Conservation (phyloP, 169 alveolate species). For the Plasmodium knowlesi region DNA sequence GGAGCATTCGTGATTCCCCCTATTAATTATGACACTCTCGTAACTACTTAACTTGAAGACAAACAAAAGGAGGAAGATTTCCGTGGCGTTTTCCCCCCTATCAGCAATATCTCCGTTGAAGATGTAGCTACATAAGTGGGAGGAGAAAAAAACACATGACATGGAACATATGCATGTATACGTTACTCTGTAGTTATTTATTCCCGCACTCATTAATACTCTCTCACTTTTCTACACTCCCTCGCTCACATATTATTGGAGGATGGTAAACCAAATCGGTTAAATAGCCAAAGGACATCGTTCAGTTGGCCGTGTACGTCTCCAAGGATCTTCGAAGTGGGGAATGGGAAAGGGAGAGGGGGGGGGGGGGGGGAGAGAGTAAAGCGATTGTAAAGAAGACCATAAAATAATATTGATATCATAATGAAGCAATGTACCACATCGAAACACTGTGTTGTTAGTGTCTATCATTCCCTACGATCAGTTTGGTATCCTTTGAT, state of each 20-base stretch:
- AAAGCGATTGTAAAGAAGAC: background rate
- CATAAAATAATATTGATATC: background rate
- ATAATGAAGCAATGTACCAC: background rate
- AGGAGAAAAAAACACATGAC: background rate
- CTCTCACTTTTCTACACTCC: background rate
- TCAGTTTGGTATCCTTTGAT: constrained; percentile 42
- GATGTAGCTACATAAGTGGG: background rate
- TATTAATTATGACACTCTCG: constrained; percentile 87
- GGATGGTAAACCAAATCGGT: constrained; percentile 91
- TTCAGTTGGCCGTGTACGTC: constrained; percentile 93
- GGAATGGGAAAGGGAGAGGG: background rate
- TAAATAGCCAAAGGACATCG: constrained; percentile 91
- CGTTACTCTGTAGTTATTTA: background rate
- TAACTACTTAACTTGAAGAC: constrained; percentile 90
- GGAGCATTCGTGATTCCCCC: constrained; percentile 94
- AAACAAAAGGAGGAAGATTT: constrained; percentile 88
- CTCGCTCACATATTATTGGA: constrained; percentile 81
- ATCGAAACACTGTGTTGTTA: too few species aligned
- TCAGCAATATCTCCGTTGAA: constrained; percentile 95
- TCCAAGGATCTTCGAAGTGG: constrained; percentile 84
- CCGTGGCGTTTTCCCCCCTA: constrained; percentile 91
- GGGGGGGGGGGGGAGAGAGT: too few species aligned
- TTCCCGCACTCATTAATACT: background rate
- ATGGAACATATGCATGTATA: background rate
- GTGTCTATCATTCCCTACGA: background rate